Base-by-base conservation (phyloP, 352 stramenopile species). In the Phytophthora lateralis region DNA sequence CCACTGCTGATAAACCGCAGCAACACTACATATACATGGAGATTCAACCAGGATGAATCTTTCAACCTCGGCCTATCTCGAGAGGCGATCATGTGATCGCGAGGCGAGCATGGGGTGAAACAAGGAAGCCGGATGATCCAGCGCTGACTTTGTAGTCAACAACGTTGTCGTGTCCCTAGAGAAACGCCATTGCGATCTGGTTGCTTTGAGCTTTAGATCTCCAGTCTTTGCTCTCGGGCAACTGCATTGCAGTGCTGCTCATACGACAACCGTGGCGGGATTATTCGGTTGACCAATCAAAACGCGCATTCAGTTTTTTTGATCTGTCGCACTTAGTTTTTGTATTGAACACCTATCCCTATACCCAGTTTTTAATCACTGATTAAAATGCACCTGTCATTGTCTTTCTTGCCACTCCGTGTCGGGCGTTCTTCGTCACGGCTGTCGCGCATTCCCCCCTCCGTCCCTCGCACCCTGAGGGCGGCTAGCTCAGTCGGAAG, bases 401-500 rank as follows among this genome's bases (percentile, higher is more conserved):
- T 51, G 49, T 26, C 37, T 42, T 45, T 37, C 51, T 54, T 30
- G 26, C 21, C 21, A 24, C 21, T 24, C 21, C 46, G 37, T 37
- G 26, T 35, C 12, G 27, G 41, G 37, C 50, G 58, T 43, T 43
- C 52, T 21, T 48, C 18, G 17, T 49, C 26, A 43, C 20, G 24
- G 43, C 39, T 38, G 30, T 37, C 30, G 8, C 30, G 30, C 30
- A 37, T 37, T 51, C 27, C 45, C 46, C 27, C 37, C 24, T 38
- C 42, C 37, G 32, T 61, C 17, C 34, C 43, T 61, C 50, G 24
- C 50, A 37, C 20, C 32, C 32, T 37, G 24, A 38, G 43, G 62
- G 63, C 46, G 63, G 59, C 53, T 18, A 61, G 53, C 52, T 42
- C 42, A 34, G n/a, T 69, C n/a, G 20, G 26, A 73, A 65, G 60